phyloP scores from a whole-genome alignment of 805 yeast genomes.

The Wickerhamiella alocasiicola region DNA sequence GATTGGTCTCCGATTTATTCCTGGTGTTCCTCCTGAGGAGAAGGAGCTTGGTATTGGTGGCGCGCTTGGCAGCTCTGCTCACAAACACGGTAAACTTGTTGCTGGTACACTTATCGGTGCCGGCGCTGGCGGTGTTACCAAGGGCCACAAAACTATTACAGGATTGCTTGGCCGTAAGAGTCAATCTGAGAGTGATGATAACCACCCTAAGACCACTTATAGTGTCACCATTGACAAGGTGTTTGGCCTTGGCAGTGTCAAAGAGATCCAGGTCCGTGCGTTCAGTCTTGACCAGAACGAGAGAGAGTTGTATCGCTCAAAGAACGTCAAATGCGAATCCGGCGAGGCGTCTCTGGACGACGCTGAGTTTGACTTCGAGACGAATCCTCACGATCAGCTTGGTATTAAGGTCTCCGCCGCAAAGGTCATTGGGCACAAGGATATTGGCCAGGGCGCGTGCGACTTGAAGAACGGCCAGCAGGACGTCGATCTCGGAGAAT shows the following conservation, averaged over 20 bases:
- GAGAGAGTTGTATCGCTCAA: constrained; percentile 55
- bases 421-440: constrained; percentile 60
- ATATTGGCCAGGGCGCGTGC: constrained; percentile 47
- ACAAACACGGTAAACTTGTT: constrained; percentile 35
- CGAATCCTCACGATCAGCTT: constrained; percentile 48
- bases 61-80: constrained; percentile 17
- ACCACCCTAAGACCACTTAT: constrained; percentile 12
- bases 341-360: constrained; percentile 30
- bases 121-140: constrained; percentile 33
- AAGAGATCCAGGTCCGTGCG: constrained; percentile 37
- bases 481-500: constrained; percentile 28
- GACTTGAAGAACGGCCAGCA: constrained; percentile 22
- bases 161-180: constrained; percentile 30
- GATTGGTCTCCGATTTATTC: constrained; percentile 50
- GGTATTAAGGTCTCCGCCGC: constrained; percentile 50
- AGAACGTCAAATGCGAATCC: constrained; percentile 38
- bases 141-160: constrained; percentile 30
- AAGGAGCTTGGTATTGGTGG: constrained; percentile 19
- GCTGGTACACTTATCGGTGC: constrained; percentile 37
- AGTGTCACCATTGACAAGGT: constrained; percentile 17
- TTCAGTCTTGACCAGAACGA: constrained; percentile 25
- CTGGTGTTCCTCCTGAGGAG: constrained; percentile 32
- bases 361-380: constrained; percentile 56
- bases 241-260: constrained; percentile 20
- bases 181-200: constrained; percentile 16